Base-by-base conservation (phyloP, 208 protist species). In the Porcisia hertigi region DNA sequence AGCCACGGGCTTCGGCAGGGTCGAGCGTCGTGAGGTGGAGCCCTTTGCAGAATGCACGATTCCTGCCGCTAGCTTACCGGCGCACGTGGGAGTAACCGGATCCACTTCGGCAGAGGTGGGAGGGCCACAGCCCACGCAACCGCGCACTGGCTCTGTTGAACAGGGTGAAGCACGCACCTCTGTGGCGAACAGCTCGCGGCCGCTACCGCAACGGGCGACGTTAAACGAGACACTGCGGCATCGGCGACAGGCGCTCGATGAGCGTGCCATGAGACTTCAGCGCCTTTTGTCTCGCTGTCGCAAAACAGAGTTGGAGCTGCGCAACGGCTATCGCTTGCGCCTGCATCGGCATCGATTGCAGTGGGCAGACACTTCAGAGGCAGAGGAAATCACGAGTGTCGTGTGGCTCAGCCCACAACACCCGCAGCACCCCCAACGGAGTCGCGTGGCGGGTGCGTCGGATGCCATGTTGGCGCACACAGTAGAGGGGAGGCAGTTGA, bases 331-430 rank as follows among this genome's bases (percentile, higher is more conserved):
- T n/a, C 57, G 55, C 36, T 65, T 82, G 14, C 52, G 65, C 25
- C 34, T 86, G 53, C 76, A 81, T 43, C 78, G 82, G 1, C 71
- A 83, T 54, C 73, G 54, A n/a, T 74, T 86, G 12, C 23, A 59
- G 20, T 89, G 85, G 85, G 47, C 69, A 52, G 20, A 71, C 25
- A 41, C 45, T 3, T 43, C 47, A 0, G 71, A 73, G 11, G 80
- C 80, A 3, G 75, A 79, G 55, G 80, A 79, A 30, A 77, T 80
- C n/a, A 64, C 34, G 57, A 62, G 71, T 30, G 72, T 82, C 7
- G 77, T 82, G 39, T 82, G 77, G 77, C 77, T 82, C 52, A 74
- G 30, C 41, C 7, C 65, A n/a, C 36, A 43, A 25, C 2, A 25
- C 53, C 39, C 47, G 36, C 36, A 41, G n/a, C 67, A 43, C 18